Evolutionary conservation across 495 filamentous ascomycete species (phyloP), one percentile per base, ranked within the genome.

Genomic region (Aspergillus haitiensis): DNA sequence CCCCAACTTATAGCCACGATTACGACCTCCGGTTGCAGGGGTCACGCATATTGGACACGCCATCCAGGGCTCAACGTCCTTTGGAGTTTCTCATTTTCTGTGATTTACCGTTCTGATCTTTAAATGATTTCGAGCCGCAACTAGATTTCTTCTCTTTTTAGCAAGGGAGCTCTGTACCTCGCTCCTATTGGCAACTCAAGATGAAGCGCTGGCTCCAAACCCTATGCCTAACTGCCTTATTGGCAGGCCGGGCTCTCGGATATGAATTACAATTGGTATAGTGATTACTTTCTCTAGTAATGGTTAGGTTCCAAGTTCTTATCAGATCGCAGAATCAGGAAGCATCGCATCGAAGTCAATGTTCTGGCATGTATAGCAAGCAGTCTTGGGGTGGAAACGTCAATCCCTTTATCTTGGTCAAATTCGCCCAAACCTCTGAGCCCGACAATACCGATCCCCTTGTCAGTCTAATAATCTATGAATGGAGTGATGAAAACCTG

Each of bases 361-460:
- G 94, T 77, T 87, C 90, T 70, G 94, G 94, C 75, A 98, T 99
- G 94, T 99, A 98, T 76, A 93, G 87, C 72, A 87, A 82, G 68
- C 90, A 86, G 64, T 76, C 88, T 16, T 99, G 94, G 94, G 91
- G 92, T 61, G 94, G 94, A 65, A 84, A 82, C 35, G 81, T 90
- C 52, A 90, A 97, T 60, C 95, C 94, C 9, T 93, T 88, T 76
- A 96, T 99, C 72, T 78, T 87, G 59, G 84, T 88, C 62, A 93
- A 88, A 70, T 96, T 96, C 66, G 78, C 86, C 51, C 84, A 87
- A 65, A 73, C 80, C 27, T 71, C 81, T 46, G 78, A 82, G 51
- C 52, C 67, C 36, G 77, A 73, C 37, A 81, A 86, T 59, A 74
- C 80, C 18, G 88, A 96, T 68, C 86, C 89, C 11, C 75, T 90